phyloP scores from a whole-genome alignment of 257 asterid species.

The Jacaranda mimosifolia region DNA sequence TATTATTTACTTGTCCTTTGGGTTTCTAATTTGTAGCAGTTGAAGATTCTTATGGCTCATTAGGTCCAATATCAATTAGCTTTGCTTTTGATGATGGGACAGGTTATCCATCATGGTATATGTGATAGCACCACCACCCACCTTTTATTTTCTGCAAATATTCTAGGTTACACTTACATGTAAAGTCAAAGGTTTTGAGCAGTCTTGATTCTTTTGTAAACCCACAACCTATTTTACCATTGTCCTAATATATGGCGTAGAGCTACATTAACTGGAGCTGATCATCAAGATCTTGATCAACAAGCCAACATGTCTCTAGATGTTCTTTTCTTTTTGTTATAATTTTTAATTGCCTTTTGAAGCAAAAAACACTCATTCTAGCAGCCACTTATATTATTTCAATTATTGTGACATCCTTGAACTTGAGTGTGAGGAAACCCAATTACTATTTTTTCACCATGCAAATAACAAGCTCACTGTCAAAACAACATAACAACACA shows the following conservation, averaged over 20 bases:
- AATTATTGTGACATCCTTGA: conserved; percentile 11
- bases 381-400: conserved; percentile 7
- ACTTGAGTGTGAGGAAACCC: not conserved
- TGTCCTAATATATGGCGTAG: not conserved
- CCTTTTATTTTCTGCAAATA: not conserved
- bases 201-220: not conserved
- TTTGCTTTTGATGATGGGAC: not conserved
- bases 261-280: not conserved
- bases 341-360: not conserved
- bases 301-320: not conserved
- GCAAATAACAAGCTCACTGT: conserved; percentile 17
- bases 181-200: conserved; percentile 15
- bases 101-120: not conserved
- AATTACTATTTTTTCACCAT: conserved; percentile 22
- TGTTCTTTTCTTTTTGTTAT: not conserved
- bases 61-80: not conserved
- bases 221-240: not conserved
- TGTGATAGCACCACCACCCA: not conserved
- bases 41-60: not conserved
- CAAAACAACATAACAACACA: conserved; percentile 6
- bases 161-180: conserved; percentile 1
- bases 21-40: not conserved
- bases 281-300: not conserved
- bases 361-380: conserved; percentile 20
- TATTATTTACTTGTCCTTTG: not conserved